Evolutionary conservation across 768 basidiomycete genomes (phyloP), one percentile per base, ranked within the genome.

Genomic region (Termitomyces sp.): DNA sequence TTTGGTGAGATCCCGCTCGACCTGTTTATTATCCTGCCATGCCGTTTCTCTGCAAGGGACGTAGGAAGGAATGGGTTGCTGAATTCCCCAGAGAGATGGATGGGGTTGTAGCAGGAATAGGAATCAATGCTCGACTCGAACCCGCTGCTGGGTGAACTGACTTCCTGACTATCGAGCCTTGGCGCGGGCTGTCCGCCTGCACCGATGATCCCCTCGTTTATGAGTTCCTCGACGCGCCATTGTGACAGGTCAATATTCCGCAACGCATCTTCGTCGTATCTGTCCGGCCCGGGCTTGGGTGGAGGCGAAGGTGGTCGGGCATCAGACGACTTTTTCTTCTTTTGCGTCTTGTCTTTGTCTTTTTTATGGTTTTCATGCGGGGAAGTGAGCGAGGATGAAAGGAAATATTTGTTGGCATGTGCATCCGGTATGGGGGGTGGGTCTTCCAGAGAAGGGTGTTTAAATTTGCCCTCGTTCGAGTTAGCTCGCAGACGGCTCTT

Each of bases 161-260:
- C 2, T 28, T 75, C 75, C 36, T 70, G 60, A 35, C 69, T 68
- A 12, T 58, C 58, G 13, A 33, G 53, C n/a, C 24, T 55, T 53
- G 48, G 55, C 57, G 51, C 59, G 5, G 63, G 36, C 12, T 63
- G 61, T 8, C 57, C 63, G 1, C 57, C 74, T 0, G 76, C 73
- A 71, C 94, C 79, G 63, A 96, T 76, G 68, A 97, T 94, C 7
- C 90, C 95, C 42, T 91, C 88, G 83, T 39, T 40, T 3, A 61
- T 52, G 4, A 61, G 55, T 1, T 61, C 55, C 15, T 51, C 40
- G 7, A 57, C 42, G 3, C 55, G 18, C 54, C 55, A 61, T 40
- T 57, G 38, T 1, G 24, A 32, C 5, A 61, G 46, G 40, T 61
- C 56, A 5, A 61, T 35, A 9, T 61, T 51, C 3, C 35, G 55